These are phyloP conservation scores for Tulasnella sp. DNA, from an alignment of 768 basidiomycete species.

Conservation along the genomic window DNA sequence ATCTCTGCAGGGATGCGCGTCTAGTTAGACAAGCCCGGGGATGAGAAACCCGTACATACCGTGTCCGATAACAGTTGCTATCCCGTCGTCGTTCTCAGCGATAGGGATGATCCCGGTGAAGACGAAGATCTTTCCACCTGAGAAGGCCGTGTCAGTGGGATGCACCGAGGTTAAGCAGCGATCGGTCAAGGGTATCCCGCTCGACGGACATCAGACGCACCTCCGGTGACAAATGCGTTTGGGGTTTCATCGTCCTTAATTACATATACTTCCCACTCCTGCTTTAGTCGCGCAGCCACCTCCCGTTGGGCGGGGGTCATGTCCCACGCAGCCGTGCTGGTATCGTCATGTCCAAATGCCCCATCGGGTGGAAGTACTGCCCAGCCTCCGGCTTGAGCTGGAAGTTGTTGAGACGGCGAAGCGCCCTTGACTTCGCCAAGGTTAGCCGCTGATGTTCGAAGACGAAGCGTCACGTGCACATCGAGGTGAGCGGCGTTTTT, in stretches of 20 bases:
- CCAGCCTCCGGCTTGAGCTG: neutral
- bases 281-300: neutral
- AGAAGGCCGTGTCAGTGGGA: neutral
- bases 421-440: constrained; percentile 47
- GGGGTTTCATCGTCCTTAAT: constrained; percentile 57
- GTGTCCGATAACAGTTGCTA: constrained; percentile 78
- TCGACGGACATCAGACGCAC: constrained; percentile 27
- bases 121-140: constrained; percentile 64
- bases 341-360: neutral
- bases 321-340: neutral
- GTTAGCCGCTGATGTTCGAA: constrained; percentile 37
- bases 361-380: neutral
- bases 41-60: constrained; percentile 34
- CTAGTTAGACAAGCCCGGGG: neutral
- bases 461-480: neutral
- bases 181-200: neutral
- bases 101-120: constrained; percentile 83
- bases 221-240: constrained; percentile 70
- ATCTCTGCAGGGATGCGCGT: neutral
- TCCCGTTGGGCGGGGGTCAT: neutral
- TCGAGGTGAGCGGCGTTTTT: too few relatives aligned
- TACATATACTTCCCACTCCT: constrained; percentile 62
- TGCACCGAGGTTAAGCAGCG: neutral
- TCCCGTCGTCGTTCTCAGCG: constrained; percentile 62
- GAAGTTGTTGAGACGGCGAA: neutral